These are phyloP conservation scores for Phytophthora multivora DNA, from an alignment of 352 stramenopile genomes.

Conservation along the genomic window DNA sequence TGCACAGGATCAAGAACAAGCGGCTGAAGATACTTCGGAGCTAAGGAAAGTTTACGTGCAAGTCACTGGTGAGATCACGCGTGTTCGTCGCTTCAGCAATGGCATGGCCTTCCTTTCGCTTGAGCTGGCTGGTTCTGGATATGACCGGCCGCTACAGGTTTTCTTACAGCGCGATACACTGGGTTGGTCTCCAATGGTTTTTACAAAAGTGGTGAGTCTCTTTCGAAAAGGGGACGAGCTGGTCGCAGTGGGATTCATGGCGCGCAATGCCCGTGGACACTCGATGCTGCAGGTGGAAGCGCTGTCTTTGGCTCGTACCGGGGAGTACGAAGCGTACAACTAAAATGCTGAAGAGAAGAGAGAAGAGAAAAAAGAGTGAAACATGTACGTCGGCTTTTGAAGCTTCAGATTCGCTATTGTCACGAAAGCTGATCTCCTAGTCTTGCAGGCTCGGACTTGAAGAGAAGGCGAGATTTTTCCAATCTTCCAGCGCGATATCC, in stretches of 20 bases:
- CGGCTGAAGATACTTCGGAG: not conserved
- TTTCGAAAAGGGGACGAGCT: constrained; percentile 49
- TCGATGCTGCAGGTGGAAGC: constrained; percentile 47
- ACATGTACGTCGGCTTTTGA: too few relatives aligned
- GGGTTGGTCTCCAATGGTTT: constrained; percentile 29
- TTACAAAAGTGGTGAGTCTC: constrained; percentile 35
- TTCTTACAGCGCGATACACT: constrained; percentile 47
- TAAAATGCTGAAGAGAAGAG: constrained; percentile 8
- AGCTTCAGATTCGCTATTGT: too few relatives aligned
- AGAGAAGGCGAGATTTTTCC: constrained; percentile 51
- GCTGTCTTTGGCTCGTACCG: constrained; percentile 35
- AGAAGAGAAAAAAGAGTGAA: too few relatives aligned
- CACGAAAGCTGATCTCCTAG: constrained; percentile 11
- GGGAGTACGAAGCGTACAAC: constrained; percentile 46
- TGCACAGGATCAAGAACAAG: constrained; percentile 21
- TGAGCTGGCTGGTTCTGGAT: constrained; percentile 14
- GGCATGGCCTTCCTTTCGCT: constrained; percentile 58
- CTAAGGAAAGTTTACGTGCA: constrained; percentile 36
- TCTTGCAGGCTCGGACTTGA: constrained; percentile 51
- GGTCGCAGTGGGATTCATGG: constrained; percentile 42
- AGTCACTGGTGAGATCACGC: constrained; percentile 40
- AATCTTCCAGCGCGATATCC: constrained; percentile 47
- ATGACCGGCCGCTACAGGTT: constrained; percentile 36
- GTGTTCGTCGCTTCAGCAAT: constrained; percentile 50
- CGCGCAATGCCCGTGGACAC: constrained; percentile 41